Evolutionary conservation across 2,329 filamentous ascomycete species (phyloP).

Genomic region (Epichloe gansuensis): DNA sequence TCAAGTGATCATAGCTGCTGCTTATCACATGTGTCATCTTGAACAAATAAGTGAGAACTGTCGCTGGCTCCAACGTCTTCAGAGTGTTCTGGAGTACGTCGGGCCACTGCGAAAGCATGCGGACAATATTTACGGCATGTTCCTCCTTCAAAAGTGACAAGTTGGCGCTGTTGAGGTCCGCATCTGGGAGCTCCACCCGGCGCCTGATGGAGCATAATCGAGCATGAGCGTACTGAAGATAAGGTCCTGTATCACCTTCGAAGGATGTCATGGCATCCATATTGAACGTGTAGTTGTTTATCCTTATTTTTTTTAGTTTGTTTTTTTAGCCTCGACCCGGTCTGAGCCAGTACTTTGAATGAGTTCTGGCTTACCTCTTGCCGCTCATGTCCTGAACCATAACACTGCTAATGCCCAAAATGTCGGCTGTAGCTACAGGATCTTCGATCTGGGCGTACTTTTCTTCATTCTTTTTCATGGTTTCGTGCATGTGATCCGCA

Average conservation of each 20-base stretch:
- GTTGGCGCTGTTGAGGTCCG: constrained; percentile 51
- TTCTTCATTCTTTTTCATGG: constrained; percentile 79
- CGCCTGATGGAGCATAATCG: constrained; percentile 54
- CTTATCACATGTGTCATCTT: constrained; percentile 75
- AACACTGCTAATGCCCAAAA: constrained; percentile 81
- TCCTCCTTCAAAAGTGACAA: constrained; percentile 55
- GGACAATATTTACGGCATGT: constrained; percentile 60
- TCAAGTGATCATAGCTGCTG: constrained; percentile 69
- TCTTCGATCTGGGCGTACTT: constrained; percentile 88
- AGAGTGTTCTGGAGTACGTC: constrained; percentile 75
- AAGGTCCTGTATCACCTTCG: constrained; percentile 74
- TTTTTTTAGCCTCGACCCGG: neutral
- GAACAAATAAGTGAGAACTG: constrained; percentile 51
- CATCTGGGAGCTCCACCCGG: constrained; percentile 37
- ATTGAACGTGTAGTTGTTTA: constrained; percentile 61
- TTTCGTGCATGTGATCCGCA: constrained; percentile 91
- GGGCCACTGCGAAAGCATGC: constrained; percentile 71
- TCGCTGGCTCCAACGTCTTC: constrained; percentile 66
- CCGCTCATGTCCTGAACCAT: constrained; percentile 98
- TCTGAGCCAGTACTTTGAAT: neutral
- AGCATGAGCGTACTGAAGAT: constrained; percentile 72
- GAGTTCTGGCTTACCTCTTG: constrained; percentile 52
- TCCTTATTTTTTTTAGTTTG: constrained; percentile 18
- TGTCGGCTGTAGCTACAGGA: constrained; percentile 71
- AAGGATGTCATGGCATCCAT: constrained; percentile 73